These are phyloP conservation scores for Gardenia jasminoides DNA, from an alignment of 257 asterid species.

Conservation along the genomic window DNA sequence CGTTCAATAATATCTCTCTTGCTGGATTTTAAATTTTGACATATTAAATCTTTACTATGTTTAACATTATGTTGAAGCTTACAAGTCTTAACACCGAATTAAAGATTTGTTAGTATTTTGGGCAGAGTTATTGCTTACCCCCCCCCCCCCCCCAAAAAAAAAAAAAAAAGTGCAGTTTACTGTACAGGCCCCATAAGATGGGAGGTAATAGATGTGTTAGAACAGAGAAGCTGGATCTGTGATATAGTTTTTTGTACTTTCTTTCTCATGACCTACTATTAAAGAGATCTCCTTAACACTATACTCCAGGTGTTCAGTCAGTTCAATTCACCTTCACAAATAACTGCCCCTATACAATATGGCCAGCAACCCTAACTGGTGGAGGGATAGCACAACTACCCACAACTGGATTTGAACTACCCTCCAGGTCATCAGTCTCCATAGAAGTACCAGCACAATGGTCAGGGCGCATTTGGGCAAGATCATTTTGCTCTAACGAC, in stretches of 20 bases:
- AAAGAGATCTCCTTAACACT: background rate
- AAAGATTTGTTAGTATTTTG: no score
- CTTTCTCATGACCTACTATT: background rate
- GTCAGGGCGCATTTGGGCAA: slow-evolving; percentile 13
- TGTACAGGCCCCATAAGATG: no score
- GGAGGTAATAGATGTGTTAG: no score
- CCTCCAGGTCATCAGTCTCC: background rate
- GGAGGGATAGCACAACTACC: background rate
- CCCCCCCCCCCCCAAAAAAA: no score
- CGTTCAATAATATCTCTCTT: no score
- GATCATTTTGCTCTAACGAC: background rate
- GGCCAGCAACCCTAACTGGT: slow-evolving; percentile 18
- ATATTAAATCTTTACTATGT: no score
- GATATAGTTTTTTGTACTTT: background rate
- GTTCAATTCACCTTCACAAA: slow-evolving; percentile 2
- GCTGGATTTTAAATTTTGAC: no score
- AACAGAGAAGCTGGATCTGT: background rate
- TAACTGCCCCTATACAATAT: slow-evolving; percentile 11
- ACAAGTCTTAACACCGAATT: no score
- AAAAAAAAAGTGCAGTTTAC: no score
- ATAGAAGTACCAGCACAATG: slow-evolving; percentile 5
- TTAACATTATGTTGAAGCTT: no score
- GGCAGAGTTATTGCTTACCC: no score
- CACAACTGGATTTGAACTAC: slow-evolving; percentile 12
- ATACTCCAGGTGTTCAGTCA: slow-evolving; percentile 6